Evolutionary conservation across 2,329 filamentous ascomycete species (phyloP), one percentile per base, ranked within the genome.

Genomic region (Aspergillus sp.): DNA sequence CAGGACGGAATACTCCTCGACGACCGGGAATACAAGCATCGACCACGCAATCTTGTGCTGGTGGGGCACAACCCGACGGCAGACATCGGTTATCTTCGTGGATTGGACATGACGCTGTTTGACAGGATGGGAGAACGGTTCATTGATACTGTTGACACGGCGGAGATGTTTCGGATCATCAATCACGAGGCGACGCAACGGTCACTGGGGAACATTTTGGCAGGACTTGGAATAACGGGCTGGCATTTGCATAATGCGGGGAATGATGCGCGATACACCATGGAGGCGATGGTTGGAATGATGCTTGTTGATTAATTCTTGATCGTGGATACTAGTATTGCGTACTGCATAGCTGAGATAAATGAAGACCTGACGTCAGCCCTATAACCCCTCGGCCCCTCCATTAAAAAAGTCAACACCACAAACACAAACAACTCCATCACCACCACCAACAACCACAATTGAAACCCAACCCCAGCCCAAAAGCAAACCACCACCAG

Each of bases 201-300:
- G 10, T 77, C 76, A 1, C 75, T 97, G 2, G 70, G 69, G 0
- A 69, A 55, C 5, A 73, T 94, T 10, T 76, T 95, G 26, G 57
- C 65, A 5, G 75, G 84, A 5, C 71, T 95, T 27, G 78, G 77
- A 3, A 78, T 94, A 7, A 56, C 68, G 0, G 78, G 74, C 34
- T 78, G 72, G 64, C 74, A 86, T 53, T 72, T 91, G n/a, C 90
- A 95, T 65, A 95, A 95, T 58, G 90, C 84, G 0, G 79, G 90
- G 2, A 95, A 95, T 52, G 90, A 95, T 60, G 89, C 90, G 0
- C 77, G 82, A 1, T 93, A 86, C 61, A 91, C 88, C 0, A 67
- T 95, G 49, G 82, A 84, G 48, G 85, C 82, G 6, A 78, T 93
- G 74, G 63, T 95, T 6, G 79, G 71, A 5, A 77, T 88, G 19